Percentiles rank a stretch among this genome's conserved stretches.
phyloP scores from a whole-genome alignment of 169 alveolate species.

The Cryptosporidium ryanae region DNA sequence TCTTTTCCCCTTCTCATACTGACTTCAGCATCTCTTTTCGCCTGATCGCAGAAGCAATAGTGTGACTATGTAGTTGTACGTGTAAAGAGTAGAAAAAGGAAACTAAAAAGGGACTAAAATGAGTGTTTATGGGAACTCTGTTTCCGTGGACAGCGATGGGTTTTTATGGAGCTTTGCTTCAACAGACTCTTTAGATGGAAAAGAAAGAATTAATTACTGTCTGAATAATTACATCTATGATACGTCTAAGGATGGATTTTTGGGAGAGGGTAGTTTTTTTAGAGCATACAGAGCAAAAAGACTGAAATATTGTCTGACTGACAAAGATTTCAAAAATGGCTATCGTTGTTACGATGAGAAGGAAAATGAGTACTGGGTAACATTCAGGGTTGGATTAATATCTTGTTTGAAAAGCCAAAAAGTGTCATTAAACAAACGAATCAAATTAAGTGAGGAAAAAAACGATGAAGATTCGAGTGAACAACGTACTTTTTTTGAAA shows the following conservation, averaged over 20 bases:
- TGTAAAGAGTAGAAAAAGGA: too few species aligned
- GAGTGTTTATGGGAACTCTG: conserved; percentile 31
- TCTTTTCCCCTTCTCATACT: too few species aligned
- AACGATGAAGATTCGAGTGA: too few species aligned
- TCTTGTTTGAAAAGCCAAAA: conserved; percentile 58
- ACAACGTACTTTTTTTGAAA: too few species aligned
- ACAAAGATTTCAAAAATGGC: neutral
- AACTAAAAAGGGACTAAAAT: too few species aligned
- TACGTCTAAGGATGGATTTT: conserved; percentile 64
- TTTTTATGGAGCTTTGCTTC: neutral
- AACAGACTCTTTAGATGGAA: neutral
- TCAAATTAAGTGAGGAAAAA: neutral
- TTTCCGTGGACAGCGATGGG: neutral
- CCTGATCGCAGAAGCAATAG: too few species aligned
- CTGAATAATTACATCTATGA: conserved; percentile 46
- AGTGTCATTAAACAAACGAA: neutral
- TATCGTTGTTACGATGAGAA: too few species aligned
- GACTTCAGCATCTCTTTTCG: too few species aligned
- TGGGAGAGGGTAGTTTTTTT: conserved; percentile 72
- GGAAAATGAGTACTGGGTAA: neutral
- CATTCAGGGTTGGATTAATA: conserved; percentile 44
- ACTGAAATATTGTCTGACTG: conserved; percentile 2
- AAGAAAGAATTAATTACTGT: neutral
- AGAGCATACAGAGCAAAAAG: conserved; percentile 59
- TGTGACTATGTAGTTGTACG: too few species aligned